These are phyloP conservation scores for Chlamydomonas eustigma DNA, from an alignment of 139 green algal genomes.

Conservation along the genomic window DNA sequence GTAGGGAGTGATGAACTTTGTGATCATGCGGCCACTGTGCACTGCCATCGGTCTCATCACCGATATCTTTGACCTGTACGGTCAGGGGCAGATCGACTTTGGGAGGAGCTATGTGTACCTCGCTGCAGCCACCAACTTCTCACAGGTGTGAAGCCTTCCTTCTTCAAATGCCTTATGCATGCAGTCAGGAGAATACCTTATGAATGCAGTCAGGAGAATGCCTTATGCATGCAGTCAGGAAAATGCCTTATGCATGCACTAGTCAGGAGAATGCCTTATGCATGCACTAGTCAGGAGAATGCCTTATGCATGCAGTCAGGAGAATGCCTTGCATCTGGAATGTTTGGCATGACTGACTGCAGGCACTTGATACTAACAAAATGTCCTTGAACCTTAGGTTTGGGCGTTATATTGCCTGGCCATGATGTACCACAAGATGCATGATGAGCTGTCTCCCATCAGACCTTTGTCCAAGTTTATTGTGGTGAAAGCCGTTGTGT, in stretches of 20 bases:
- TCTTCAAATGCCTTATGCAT: too few relatives aligned
- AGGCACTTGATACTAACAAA: too few relatives aligned
- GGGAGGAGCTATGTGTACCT: slow-evolving; percentile 78
- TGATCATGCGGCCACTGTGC: slow-evolving; percentile 82
- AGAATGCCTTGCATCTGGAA: too few relatives aligned
- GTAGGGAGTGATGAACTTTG: slow-evolving; percentile 90
- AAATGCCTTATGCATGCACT: too few relatives aligned
- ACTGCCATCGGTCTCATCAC: slow-evolving; percentile 62
- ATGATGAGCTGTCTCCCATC: slow-evolving; percentile 86
- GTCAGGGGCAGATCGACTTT: slow-evolving; percentile 62
- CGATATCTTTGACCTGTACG: slow-evolving; percentile 62
- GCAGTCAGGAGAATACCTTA: too few relatives aligned
- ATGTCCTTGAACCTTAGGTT: too few relatives aligned
- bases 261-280: too few relatives aligned
- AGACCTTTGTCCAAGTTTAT: slow-evolving; percentile 91
- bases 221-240: too few relatives aligned
- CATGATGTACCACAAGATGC: slow-evolving; percentile 81
- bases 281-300: too few relatives aligned
- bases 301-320: too few relatives aligned
- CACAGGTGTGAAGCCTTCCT: slow-evolving; percentile 57
- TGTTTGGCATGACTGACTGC: too few relatives aligned
- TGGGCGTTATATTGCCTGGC: slow-evolving; percentile 96
- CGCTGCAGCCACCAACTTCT: slow-evolving; percentile 73
- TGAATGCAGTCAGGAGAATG: too few relatives aligned
- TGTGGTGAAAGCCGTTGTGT: slow-evolving; percentile 70